phyloP scores from a whole-genome alignment of 2,329 filamentous ascomycete genomes.

The Magnaporthiopsis rhizophila region DNA sequence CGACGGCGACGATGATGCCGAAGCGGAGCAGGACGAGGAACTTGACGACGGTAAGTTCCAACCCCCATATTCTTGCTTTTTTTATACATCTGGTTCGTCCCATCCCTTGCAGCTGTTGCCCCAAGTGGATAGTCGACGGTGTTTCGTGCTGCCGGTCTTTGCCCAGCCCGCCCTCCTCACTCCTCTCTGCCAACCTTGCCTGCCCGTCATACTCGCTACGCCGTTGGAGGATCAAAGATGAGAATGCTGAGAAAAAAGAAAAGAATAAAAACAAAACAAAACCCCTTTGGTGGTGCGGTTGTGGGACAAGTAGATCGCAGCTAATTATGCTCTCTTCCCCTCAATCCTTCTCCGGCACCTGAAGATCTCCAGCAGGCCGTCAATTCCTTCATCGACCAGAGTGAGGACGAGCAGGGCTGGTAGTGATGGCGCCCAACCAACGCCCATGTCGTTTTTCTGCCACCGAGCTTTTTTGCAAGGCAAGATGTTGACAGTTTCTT shows the following conservation, averaged over 20 bases:
- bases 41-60: slow-evolving; percentile 7
- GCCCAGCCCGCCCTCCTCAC: too few relatives aligned
- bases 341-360: background rate
- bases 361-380: background rate
- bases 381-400: background rate
- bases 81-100: background rate
- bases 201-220: background rate
- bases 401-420: background rate
- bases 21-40: slow-evolving; percentile 6
- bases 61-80: background rate
- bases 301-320: background rate
- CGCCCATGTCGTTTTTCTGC: too few relatives aligned
- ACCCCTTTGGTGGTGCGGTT: background rate
- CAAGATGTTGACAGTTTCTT: background rate
- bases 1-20: slow-evolving; percentile 4
- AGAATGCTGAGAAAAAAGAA: background rate
- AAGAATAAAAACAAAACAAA: background rate
- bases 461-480: background rate
- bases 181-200: background rate
- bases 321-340: background rate
- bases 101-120: background rate
- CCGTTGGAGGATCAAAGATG: background rate
- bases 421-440: background rate
- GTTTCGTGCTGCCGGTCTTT: background rate
- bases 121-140: background rate